Evolutionary conservation across 1,139 yeast species (phyloP), one percentile per base, ranked within the genome.

Genomic region (Hanseniaspora gamundiae): DNA sequence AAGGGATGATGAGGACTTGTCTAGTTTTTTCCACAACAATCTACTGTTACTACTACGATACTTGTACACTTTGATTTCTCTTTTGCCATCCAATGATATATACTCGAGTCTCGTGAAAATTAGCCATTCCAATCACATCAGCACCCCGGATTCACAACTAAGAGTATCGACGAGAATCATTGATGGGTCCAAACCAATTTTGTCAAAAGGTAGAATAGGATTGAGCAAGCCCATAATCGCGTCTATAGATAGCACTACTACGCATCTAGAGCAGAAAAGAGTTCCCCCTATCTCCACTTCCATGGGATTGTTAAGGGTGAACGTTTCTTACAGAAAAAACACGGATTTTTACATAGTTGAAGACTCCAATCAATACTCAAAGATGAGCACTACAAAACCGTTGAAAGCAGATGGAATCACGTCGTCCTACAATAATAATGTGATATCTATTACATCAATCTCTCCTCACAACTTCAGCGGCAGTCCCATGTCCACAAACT

Each of bases 131-230:
- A 40, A 47, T 42, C 40, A 19, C 47, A 36, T 38, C 33, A 41
- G n/a, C 14, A 43, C 19, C 19, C 42, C 17, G 40, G 47, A 6
- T 38, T 43, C 11, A 42, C 51, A 14, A 40, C 54, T 74, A 24
- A 60, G 60, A 38, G 62, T 84, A 1, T 76, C 78, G 1, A 76
- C 81, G 45, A 71, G 86, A 41, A 66, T 87, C 0, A 58, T 83
- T 19, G 88, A 86, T 57, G 96, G 95, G 0, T 72, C 78, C 19
- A 76, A 76, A 49, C 80, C 93, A 0, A 84, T 87, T 35, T 69
- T 79, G 22, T 81, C 94, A 2, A 80, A 79, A 54, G 95, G 95
- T 2, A 66, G 96, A 49, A 74, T 86, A 22, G 96, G 96, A 0
- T 69, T 88, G 45, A 79, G 88, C 47, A 82, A 80, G 56, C 68